These are phyloP conservation scores for Colletotrichum musae DNA, from an alignment of 2,329 filamentous ascomycete genomes.

Conservation along the genomic window DNA sequence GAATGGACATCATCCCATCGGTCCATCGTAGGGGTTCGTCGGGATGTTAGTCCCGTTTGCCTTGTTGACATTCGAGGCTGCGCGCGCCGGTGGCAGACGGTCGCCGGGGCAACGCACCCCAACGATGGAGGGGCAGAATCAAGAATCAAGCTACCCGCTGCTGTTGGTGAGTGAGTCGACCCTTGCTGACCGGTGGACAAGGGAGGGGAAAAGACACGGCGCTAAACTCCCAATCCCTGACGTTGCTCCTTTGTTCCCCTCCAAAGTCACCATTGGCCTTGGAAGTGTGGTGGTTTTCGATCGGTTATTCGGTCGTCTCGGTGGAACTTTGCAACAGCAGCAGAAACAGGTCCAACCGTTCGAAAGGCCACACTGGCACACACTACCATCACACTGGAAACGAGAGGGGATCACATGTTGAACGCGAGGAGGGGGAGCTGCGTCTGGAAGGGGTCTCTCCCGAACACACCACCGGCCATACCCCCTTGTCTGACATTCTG, in stretches of 20 bases:
- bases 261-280: neutral
- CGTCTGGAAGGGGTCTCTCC: neutral
- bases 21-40: too few relatives aligned
- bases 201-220: neutral
- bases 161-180: neutral
- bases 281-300: neutral
- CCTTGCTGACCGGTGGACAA: conserved; percentile 4
- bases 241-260: conserved; percentile 24
- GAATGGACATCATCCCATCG: too few relatives aligned
- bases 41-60: conserved; percentile 6
- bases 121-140: neutral
- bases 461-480: neutral
- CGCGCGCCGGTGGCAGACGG: conserved; percentile 15
- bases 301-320: neutral
- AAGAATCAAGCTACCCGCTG: neutral
- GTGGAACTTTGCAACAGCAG: neutral
- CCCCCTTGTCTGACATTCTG: conserved; percentile 12
- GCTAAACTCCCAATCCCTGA: neutral
- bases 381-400: too few relatives aligned
- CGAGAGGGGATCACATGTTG: conserved; percentile 27
- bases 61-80: conserved; percentile 2
- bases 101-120: conserved; percentile 24
- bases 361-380: too few relatives aligned
- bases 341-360: neutral
- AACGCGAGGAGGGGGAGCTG: neutral